Conservation (phyloP, 2,329 filamentous ascomycete species). For the Beauveria sp. region DNA sequence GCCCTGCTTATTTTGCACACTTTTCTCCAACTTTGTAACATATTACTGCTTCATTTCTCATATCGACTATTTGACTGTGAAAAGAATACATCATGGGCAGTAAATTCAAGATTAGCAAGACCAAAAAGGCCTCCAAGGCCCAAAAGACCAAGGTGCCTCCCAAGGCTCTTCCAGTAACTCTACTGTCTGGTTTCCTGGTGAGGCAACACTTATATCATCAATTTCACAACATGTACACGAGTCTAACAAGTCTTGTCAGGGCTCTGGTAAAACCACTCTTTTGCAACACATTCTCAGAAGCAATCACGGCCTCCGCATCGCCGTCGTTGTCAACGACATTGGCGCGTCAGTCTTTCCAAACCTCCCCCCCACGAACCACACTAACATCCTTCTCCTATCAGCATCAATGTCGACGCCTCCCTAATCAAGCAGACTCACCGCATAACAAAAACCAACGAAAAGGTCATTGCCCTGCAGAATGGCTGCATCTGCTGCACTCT, state of each 20-base stretch:
- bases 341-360: conserved; percentile 36
- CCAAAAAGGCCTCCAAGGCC: conserved; percentile 9
- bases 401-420: conserved; percentile 58
- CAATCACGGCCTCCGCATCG: conserved; percentile 60
- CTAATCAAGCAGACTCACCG: conserved; percentile 49
- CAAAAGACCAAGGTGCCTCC: conserved; percentile 10
- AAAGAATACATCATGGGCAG: neutral
- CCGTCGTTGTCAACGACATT: conserved; percentile 69
- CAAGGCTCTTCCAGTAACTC: conserved; percentile 46
- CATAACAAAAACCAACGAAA: conserved; percentile 52
- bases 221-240: neutral
- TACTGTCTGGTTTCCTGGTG: conserved; percentile 54
- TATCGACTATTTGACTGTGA: no score
- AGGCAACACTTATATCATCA: neutral
- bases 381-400: conserved; percentile 17
- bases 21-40: neutral
- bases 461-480: conserved; percentile 61
- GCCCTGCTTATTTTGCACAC: neutral
- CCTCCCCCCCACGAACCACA: rapidly evolving
- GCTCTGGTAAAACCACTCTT: conserved; percentile 64
- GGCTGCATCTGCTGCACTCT: conserved; percentile 73
- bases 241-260: conserved; percentile 30
- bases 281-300: conserved; percentile 61
- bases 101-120: conserved; percentile 9
- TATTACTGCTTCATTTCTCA: neutral